A percentile compares a stretch with the other conserved stretches of the same genome.
These are phyloP conservation scores for Cordyceps pruinosa DNA, from an alignment of 2,329 filamentous ascomycete species.

Conservation along the genomic window DNA sequence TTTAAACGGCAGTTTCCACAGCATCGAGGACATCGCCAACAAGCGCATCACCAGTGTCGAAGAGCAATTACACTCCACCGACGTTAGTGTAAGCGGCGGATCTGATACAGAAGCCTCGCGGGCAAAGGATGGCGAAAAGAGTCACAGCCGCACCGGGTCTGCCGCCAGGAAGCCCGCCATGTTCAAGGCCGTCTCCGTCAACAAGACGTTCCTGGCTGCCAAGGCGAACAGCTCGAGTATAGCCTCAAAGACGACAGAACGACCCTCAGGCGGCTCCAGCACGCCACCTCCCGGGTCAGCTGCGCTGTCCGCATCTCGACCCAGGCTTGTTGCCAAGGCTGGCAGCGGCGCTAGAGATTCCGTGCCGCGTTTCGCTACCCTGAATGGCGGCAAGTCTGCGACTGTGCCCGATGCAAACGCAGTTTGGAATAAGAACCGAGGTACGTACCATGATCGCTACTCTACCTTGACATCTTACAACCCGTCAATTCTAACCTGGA, in stretches of 20 bases:
- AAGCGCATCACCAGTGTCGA: constrained; percentile 53
- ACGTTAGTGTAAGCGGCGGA: constrained; percentile 64
- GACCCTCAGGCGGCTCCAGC: constrained; percentile 40
- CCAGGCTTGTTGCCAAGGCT: constrained; percentile 70
- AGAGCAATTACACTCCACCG: constrained; percentile 53
- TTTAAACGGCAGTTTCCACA: constrained; percentile 43
- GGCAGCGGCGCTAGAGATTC: constrained; percentile 54
- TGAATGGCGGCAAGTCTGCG: constrained; percentile 50
- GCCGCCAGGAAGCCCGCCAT: constrained; percentile 66
- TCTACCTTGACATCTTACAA: background rate
- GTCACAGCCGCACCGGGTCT: constrained; percentile 51
- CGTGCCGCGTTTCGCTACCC: constrained; percentile 33
- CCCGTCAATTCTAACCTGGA: constrained; percentile 18
- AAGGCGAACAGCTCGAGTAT: constrained; percentile 47
- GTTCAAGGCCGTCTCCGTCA: constrained; percentile 82
- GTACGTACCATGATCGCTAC: constrained; percentile 39
- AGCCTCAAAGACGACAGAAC: constrained; percentile 44
- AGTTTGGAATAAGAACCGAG: constrained; percentile 87
- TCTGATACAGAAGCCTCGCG: constrained; percentile 71
- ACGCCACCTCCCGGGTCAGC: constrained; percentile 40
- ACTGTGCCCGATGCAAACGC: constrained; percentile 62
- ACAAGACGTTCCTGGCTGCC: constrained; percentile 73
- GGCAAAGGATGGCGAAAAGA: constrained; percentile 50
- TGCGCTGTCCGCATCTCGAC: constrained; percentile 49
- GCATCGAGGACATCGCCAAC: constrained; percentile 46